phyloP scores from a whole-genome alignment of 2,329 filamentous ascomycete genomes.

The Xylariomycetidae sp. region DNA sequence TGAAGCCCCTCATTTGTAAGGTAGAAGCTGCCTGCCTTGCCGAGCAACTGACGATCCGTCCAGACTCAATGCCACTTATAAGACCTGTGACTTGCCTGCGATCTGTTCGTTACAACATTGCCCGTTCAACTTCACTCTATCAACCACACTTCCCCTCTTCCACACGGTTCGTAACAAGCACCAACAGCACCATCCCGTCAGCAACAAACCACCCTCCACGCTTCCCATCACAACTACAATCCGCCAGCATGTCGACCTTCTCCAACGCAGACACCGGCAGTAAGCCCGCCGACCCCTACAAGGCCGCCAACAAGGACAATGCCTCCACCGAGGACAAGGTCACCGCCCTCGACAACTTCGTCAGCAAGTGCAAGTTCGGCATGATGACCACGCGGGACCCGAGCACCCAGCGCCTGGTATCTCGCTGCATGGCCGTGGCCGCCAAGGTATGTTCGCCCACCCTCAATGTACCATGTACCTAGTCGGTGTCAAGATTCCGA shows the following conservation, averaged over 20 bases:
- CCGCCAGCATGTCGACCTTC: conserved; percentile 39
- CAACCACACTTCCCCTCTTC: not conserved
- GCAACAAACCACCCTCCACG: no score
- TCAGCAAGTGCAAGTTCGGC: conserved; percentile 70
- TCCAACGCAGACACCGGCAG: conserved; percentile 56
- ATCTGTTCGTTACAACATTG: no score
- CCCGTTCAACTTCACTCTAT: not conserved
- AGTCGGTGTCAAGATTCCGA: not conserved
- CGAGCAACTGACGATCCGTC: not conserved
- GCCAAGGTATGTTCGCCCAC: conserved; percentile 58
- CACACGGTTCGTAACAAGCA: not conserved
- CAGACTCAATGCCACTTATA: not conserved
- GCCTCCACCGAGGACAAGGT: conserved; percentile 67
- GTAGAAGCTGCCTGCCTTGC: not conserved
- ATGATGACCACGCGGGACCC: conserved; percentile 79
- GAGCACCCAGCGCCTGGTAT: conserved; percentile 61
- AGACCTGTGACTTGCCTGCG: no score
- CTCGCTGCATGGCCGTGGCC: conserved; percentile 81
- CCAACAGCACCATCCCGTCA: not conserved
- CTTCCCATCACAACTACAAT: not conserved
- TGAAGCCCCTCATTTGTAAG: not conserved
- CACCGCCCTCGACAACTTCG: conserved; percentile 65
- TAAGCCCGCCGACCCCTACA: conserved; percentile 72
- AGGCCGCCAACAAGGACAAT: conserved; percentile 61
- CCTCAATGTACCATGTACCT: no score